Evolutionary conservation across 2,329 filamentous ascomycete species (phyloP).

Genomic region (Phialophora verrucosa): DNA sequence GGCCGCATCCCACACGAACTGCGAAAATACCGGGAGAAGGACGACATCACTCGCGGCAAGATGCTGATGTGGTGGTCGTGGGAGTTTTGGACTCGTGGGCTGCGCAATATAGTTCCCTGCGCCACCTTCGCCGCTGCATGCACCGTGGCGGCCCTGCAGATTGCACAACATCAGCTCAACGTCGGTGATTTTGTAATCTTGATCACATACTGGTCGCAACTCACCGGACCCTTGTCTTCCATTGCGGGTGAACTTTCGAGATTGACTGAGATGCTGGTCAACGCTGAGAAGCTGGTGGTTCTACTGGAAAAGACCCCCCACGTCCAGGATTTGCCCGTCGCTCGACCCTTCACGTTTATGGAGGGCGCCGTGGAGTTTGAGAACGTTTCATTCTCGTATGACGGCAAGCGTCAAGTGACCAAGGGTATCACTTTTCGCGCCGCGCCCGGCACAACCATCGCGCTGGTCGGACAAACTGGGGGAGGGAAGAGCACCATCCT

Average conservation of each 20-base stretch:
- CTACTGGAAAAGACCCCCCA: constrained; percentile 56
- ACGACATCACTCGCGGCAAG: constrained; percentile 44
- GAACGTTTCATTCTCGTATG: constrained; percentile 60
- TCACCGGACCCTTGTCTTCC: constrained; percentile 56
- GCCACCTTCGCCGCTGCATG: constrained; percentile 54
- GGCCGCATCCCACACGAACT: constrained; percentile 63
- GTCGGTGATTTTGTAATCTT: constrained; percentile 69
- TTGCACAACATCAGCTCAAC: constrained; percentile 55
- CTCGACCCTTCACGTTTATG: constrained; percentile 48
- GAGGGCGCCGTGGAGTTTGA: constrained; percentile 56
- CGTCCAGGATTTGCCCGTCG: constrained; percentile 48
- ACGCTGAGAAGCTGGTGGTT: constrained; percentile 62
- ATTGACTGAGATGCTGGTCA: constrained; percentile 62
- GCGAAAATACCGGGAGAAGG: constrained; percentile 51
- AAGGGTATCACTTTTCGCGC: constrained; percentile 56
- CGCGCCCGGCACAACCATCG: constrained; percentile 57
- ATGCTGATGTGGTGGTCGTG: constrained; percentile 30
- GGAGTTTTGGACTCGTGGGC: constrained; percentile 13
- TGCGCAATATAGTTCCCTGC: constrained; percentile 23
- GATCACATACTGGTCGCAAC: constrained; percentile 66
- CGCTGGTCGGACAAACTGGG: constrained; percentile 64
- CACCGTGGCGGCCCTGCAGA: constrained; percentile 61
- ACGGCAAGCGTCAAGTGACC: constrained; percentile 55
- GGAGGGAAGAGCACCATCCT: constrained; percentile 63
- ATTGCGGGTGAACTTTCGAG: constrained; percentile 58